Conservation (phyloP, 805 yeast genomes). For the Wickerhamomyces tratensis region DNA sequence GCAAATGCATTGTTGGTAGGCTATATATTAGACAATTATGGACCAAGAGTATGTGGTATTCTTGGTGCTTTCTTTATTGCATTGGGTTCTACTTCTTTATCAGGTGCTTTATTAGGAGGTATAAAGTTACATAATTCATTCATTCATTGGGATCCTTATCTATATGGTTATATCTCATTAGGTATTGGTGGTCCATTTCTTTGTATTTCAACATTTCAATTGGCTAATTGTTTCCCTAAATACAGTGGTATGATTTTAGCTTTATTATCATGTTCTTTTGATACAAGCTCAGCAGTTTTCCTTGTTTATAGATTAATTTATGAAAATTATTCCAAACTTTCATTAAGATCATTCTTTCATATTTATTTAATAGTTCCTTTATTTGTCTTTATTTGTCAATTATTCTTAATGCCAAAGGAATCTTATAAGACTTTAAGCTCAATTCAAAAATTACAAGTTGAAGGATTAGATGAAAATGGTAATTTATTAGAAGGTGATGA, state of each 20-base stretch:
- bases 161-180: conserved; percentile 64
- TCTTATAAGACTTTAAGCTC: conserved; percentile 67
- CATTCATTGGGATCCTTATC: conserved; percentile 44
- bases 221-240: conserved; percentile 79
- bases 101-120: conserved; percentile 16
- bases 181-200: conserved; percentile 95
- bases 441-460: conserved; percentile 58
- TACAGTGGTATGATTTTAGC: conserved; percentile 78
- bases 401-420: conserved; percentile 69
- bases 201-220: conserved; percentile 81
- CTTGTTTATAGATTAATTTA: conserved; percentile 62
- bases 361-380: conserved; percentile 65
- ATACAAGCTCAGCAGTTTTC: conserved; percentile 84
- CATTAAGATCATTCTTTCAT: conserved; percentile 53
- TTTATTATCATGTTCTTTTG: conserved; percentile 86
- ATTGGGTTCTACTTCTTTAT: conserved; percentile 41
- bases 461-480: conserved; percentile 67
- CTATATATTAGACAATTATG: conserved; percentile 61
- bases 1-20: conserved; percentile 80
- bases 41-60: conserved; percentile 73
- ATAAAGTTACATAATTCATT: conserved; percentile 1
- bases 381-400: conserved; percentile 66
- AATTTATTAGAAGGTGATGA: conserved; percentile 29
- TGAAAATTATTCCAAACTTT: conserved; percentile 26
- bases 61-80: conserved; percentile 57